These are phyloP conservation scores for Talaromyces liani DNA, from an alignment of 495 filamentous ascomycete species.

Conservation along the genomic window DNA sequence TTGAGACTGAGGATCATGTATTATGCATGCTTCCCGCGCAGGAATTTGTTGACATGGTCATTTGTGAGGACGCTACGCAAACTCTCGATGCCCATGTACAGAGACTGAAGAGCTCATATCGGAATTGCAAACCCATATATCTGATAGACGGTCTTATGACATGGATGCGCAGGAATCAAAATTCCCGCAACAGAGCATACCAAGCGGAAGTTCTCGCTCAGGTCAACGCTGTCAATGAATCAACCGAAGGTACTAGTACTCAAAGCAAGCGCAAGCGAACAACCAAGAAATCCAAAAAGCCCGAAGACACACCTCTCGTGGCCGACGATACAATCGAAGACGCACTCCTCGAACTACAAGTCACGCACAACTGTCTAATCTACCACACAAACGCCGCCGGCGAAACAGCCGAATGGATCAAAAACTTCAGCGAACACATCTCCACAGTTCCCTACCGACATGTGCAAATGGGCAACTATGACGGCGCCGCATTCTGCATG, in stretches of 20 bases:
- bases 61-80: constrained; percentile 22
- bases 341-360: constrained; percentile 64
- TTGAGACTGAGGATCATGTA: constrained; percentile 58
- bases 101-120: constrained; percentile 46
- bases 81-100: constrained; percentile 55
- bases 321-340: constrained; percentile 70
- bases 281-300: constrained; percentile 32
- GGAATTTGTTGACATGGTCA: constrained; percentile 60
- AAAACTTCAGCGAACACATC: constrained; percentile 74
- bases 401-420: constrained; percentile 73
- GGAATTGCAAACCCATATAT: constrained; percentile 54
- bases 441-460: constrained; percentile 65
- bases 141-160: constrained; percentile 64
- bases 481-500: constrained; percentile 70
- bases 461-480: constrained; percentile 36
- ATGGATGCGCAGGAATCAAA: constrained; percentile 66
- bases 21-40: constrained; percentile 58
- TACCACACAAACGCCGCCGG: constrained; percentile 57
- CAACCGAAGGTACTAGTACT: constrained; percentile 11
- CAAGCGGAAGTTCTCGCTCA: constrained; percentile 56
- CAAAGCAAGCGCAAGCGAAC: constrained; percentile 17
- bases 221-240: constrained; percentile 5
- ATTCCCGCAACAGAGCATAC: constrained; percentile 59
- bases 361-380: constrained; percentile 58
- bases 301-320: constrained; percentile 39